Evolutionary conservation across 176 grass and related monocot genomes (phyloP).

Genomic region (Alopecurus myosuroides): DNA sequence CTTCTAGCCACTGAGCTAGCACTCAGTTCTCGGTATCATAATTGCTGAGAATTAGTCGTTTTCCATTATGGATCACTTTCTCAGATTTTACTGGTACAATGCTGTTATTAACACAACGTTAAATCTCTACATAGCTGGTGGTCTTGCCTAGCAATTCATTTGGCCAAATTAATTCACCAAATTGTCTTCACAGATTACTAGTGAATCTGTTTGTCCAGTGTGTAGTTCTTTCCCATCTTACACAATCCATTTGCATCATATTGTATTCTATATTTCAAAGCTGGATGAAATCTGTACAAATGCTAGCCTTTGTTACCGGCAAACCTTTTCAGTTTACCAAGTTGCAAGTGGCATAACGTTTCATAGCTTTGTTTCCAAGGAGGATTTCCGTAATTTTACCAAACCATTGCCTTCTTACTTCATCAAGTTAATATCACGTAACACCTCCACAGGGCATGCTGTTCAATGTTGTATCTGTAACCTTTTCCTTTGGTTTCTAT

Average conservation of each 20-base stretch:
- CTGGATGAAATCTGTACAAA: background rate
- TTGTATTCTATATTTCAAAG: background rate
- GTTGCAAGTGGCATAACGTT: background rate
- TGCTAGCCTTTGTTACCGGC: background rate
- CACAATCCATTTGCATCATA: background rate
- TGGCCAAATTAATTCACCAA: constrained; percentile 4
- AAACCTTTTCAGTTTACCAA: background rate
- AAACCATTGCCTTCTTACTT: background rate
- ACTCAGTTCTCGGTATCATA: too few relatives aligned
- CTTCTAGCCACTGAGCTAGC: too few relatives aligned
- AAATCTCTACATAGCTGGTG: background rate
- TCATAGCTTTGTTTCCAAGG: background rate
- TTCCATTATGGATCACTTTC: background rate
- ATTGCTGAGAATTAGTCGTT: background rate
- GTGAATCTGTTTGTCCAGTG: background rate
- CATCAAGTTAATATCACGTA: constrained; percentile 12
- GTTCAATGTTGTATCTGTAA: constrained; percentile 15
- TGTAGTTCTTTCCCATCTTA: background rate
- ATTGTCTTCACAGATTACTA: background rate
- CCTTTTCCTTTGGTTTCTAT: constrained; percentile 5
- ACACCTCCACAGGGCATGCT: background rate
- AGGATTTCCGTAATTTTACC: background rate
- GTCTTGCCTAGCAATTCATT: background rate
- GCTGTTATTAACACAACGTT: background rate
- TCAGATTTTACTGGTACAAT: background rate